phyloP scores from a whole-genome alignment of 805 yeast genomes.

The Scheffersomyces stipitis region DNA sequence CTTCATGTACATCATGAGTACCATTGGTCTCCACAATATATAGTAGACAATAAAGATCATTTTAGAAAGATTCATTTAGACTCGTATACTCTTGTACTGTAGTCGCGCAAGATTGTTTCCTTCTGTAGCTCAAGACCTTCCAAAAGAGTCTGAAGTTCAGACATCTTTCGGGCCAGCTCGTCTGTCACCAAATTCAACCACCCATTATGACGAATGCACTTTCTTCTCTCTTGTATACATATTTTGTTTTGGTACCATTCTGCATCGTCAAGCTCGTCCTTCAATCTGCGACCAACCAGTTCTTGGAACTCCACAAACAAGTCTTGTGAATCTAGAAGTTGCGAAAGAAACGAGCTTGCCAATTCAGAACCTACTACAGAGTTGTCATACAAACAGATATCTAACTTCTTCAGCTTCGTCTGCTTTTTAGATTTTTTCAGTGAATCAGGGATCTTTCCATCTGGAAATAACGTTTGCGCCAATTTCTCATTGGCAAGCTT shows the following conservation, averaged over 20 bases:
- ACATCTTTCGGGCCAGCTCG: slow-evolving; percentile 26
- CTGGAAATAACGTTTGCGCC: slow-evolving; percentile 4
- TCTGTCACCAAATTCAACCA: slow-evolving; percentile 45
- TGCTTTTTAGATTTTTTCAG: slow-evolving; percentile 15
- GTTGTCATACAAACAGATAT: slow-evolving; percentile 55
- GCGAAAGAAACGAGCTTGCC: no score
- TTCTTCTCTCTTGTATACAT: slow-evolving; percentile 55
- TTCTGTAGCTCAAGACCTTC: slow-evolving; percentile 26
- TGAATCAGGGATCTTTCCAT: slow-evolving; percentile 10
- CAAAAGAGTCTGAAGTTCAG: slow-evolving; percentile 35
- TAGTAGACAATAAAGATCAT: not conserved
- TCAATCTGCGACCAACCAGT: slow-evolving; percentile 3
- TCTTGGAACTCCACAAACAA: slow-evolving; percentile 2
- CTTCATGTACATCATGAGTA: no score
- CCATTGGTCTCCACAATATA: no score
- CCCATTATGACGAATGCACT: slow-evolving; percentile 55
- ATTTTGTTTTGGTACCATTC: slow-evolving; percentile 18
- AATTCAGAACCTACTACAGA: slow-evolving; percentile 16
- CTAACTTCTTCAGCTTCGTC: slow-evolving; percentile 36
- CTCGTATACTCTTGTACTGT: slow-evolving; percentile 34
- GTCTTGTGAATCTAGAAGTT: not conserved
- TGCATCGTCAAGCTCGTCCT: slow-evolving; percentile 10
- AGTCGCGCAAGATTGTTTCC: slow-evolving; percentile 30
- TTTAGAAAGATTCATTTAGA: not conserved
- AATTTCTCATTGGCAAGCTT: slow-evolving; percentile 38